Conservation (phyloP, 345 rosid genomes). For the Cardiospermum halicacabum region DNA sequence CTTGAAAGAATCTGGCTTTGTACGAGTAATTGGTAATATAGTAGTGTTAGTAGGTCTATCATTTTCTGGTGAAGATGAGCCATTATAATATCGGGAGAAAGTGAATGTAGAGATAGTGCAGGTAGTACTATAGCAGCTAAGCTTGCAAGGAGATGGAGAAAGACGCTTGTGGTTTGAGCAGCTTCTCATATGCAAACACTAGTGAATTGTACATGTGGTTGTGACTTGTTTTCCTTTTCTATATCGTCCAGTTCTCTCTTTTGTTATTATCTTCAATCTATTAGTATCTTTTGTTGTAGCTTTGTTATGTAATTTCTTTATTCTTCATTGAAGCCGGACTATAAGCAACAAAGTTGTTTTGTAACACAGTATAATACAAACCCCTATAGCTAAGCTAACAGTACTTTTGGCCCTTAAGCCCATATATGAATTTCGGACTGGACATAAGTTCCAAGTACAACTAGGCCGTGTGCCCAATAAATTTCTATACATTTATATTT, state of each 20-base stretch:
- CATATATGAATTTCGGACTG: too few relatives aligned
- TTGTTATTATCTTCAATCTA: not conserved
- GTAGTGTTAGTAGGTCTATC: too few relatives aligned
- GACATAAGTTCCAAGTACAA: too few relatives aligned
- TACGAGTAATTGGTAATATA: not conserved
- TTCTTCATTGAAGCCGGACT: not conserved
- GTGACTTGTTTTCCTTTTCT: not conserved
- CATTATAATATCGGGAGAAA: too few relatives aligned
- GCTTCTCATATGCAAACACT: not conserved
- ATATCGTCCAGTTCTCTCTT: not conserved
- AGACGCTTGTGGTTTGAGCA: not conserved
- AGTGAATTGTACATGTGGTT: constrained; percentile 14
- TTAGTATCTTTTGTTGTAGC: constrained; percentile 5
- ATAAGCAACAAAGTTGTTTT: too few relatives aligned
- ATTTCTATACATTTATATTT: too few relatives aligned
- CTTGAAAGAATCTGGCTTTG: constrained; percentile 5
- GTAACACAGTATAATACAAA: too few relatives aligned
- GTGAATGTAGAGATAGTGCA: not conserved
- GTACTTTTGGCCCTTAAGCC: too few relatives aligned
- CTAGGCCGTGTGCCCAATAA: too few relatives aligned
- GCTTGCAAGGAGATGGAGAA: not conserved
- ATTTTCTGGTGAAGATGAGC: too few relatives aligned
- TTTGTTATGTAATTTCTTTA: not conserved
- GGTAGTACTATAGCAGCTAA: not conserved
- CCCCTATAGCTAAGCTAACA: too few relatives aligned